Percentiles rank a stretch among this genome's conserved stretches.
phyloP scores from a whole-genome alignment of 805 yeast species.

The Metschnikowia santaceciliae region DNA sequence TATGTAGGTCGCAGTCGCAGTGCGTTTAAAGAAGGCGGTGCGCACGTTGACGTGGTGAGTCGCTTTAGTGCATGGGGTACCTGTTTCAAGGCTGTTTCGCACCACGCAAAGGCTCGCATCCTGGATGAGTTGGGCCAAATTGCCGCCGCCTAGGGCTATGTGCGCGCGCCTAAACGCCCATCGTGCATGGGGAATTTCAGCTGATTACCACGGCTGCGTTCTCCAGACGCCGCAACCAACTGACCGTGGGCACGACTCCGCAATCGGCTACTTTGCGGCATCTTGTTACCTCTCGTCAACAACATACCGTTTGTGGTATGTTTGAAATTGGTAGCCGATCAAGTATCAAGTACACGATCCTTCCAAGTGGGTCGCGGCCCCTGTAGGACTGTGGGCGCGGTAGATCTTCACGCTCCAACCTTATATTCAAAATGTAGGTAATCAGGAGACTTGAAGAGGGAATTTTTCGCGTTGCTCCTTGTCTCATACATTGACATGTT shows the following conservation, averaged over 20 bases:
- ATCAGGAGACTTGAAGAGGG: too few relatives aligned
- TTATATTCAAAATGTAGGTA: too few relatives aligned
- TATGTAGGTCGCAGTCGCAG: not conserved
- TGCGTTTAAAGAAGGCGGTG: not conserved
- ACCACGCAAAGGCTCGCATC: not conserved
- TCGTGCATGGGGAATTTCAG: not conserved
- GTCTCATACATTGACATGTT: too few relatives aligned
- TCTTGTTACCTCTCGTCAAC: too few relatives aligned
- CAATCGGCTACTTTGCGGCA: too few relatives aligned
- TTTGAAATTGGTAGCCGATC: too few relatives aligned
- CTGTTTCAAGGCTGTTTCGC: constrained; percentile 1
- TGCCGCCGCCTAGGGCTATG: not conserved
- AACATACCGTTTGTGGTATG: too few relatives aligned
- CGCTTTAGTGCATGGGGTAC: not conserved
- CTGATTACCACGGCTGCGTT: not conserved
- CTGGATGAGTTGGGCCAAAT: not conserved
- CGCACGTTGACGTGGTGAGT: not conserved
- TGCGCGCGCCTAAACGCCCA: not conserved
- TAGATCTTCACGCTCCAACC: too few relatives aligned
- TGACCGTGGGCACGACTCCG: not conserved
- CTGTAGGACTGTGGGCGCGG: too few relatives aligned
- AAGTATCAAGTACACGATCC: too few relatives aligned
- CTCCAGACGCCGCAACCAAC: not conserved
- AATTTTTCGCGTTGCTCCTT: too few relatives aligned
- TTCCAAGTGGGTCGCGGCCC: too few relatives aligned